A percentile compares a stretch with the other conserved stretches of the same genome.
Conservation (phyloP, 768 basidiomycete genomes). For the Leccinum subgranulosum region DNA sequence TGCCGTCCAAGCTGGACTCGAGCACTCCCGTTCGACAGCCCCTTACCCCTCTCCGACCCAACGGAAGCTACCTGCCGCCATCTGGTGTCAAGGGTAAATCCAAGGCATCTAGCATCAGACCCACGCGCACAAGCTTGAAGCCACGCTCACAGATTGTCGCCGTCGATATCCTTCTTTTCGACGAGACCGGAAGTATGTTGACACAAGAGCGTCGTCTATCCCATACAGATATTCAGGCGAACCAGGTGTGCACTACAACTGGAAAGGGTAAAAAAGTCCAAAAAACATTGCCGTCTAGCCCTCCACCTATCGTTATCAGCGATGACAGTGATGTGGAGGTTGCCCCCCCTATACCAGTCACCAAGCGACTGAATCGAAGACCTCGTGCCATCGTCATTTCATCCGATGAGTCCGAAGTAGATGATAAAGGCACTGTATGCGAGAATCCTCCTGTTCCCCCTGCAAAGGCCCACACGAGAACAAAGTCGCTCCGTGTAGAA, state of each 20-base stretch:
- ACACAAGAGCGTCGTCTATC: conserved; percentile 62
- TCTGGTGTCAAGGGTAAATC: conserved; percentile 22
- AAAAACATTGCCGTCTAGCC: neutral
- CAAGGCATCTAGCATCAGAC: conserved; percentile 12
- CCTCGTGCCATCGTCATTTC: conserved; percentile 32
- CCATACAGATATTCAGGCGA: conserved; percentile 39
- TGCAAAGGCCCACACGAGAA: conserved; percentile 13
- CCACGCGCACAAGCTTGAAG: conserved; percentile 30
- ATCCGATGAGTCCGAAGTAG: conserved; percentile 49
- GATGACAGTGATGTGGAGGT: conserved; percentile 31
- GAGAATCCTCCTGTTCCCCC: conserved; percentile 4
- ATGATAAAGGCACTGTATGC: conserved; percentile 10
- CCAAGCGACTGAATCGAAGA: conserved; percentile 14
- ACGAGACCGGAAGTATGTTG: conserved; percentile 55
- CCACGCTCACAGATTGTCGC: conserved; percentile 50
- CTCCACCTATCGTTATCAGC: conserved; percentile 21
- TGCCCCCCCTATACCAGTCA: conserved; percentile 13
- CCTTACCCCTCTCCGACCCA: conserved; percentile 37
- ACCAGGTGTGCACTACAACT: conserved; percentile 17
- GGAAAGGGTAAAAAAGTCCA: conserved; percentile 6
- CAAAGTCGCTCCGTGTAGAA: conserved; percentile 32
- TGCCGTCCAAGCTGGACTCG: conserved; percentile 11
- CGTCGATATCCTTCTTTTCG: conserved; percentile 66
- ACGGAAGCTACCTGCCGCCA: conserved; percentile 29
- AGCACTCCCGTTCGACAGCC: conserved; percentile 34